Evolutionary conservation across 768 basidiomycete genomes (phyloP).

Genomic region (Tulasnella sp.): DNA sequence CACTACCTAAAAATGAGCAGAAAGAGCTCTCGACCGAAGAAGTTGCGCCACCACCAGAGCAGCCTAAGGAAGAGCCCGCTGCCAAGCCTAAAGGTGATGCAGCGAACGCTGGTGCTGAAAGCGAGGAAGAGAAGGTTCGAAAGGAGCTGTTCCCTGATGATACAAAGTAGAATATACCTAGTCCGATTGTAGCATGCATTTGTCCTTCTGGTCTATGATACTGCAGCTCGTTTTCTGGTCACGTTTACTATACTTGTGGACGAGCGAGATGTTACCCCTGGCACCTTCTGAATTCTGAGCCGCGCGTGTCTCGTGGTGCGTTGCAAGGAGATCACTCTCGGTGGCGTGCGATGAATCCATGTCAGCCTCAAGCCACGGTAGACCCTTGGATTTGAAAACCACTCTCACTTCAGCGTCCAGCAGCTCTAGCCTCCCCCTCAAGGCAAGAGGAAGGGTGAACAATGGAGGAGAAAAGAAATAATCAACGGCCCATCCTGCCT

Average conservation of each 20-base stretch:
- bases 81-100: slow-evolving; percentile 27
- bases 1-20: slow-evolving; percentile 20
- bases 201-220: no score
- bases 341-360: no score
- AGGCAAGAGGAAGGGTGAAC: neutral
- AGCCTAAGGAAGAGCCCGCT: slow-evolving; percentile 24
- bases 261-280: no score
- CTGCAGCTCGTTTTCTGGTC: no score
- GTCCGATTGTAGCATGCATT: neutral
- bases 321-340: no score
- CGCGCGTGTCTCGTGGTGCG: no score
- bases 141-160: slow-evolving; percentile 40
- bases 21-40: slow-evolving; percentile 35
- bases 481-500: neutral
- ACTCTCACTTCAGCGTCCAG: no score
- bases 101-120: slow-evolving; percentile 5
- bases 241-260: no score
- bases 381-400: no score
- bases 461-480: neutral
- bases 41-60: slow-evolving; percentile 34
- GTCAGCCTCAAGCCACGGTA: no score
- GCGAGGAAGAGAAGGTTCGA: slow-evolving; percentile 38
- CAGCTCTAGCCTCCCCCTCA: no score
- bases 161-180: neutral
- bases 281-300: no score